phyloP scores from a whole-genome alignment of 371 early-diverging fungal species.

The Mucor velutinosus region DNA sequence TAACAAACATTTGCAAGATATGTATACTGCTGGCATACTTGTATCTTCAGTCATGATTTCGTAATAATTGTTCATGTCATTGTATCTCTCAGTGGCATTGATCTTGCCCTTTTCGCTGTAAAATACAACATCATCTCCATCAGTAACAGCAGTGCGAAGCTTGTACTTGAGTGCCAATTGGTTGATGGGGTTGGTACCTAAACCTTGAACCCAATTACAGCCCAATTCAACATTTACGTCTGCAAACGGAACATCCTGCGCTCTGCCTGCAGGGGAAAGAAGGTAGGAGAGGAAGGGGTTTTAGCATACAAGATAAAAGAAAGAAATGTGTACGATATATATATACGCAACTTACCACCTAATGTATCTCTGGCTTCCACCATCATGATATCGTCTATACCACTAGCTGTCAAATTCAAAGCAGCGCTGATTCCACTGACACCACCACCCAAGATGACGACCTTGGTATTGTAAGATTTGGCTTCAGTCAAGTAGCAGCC shows the following conservation, averaged over 20 bases:
- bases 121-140: constrained; percentile 40
- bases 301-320: background rate
- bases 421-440: constrained; percentile 53
- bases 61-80: constrained; percentile 27
- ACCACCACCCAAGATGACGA: constrained; percentile 55
- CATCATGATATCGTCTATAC: constrained; percentile 47
- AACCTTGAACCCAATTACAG: constrained; percentile 57
- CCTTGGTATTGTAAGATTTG: constrained; percentile 32
- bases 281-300: background rate
- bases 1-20: background rate
- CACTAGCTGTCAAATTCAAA: constrained; percentile 36
- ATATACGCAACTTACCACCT: constrained; percentile 29
- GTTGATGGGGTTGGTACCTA: constrained; percentile 49
- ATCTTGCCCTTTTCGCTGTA: constrained; percentile 33
- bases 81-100: constrained; percentile 26
- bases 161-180: constrained; percentile 39
- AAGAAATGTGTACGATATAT: background rate
- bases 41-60: constrained; percentile 29
- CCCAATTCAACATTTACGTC: constrained; percentile 42
- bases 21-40: constrained; percentile 16
- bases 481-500: constrained; percentile 10
- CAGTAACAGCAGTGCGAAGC: constrained; percentile 26
- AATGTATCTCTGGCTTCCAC: constrained; percentile 44
- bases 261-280: constrained; percentile 30
- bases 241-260: constrained; percentile 43